Evolutionary conservation across 805 yeast species (phyloP).

Genomic region (Hemisphaericaspora nanyangensis): DNA sequence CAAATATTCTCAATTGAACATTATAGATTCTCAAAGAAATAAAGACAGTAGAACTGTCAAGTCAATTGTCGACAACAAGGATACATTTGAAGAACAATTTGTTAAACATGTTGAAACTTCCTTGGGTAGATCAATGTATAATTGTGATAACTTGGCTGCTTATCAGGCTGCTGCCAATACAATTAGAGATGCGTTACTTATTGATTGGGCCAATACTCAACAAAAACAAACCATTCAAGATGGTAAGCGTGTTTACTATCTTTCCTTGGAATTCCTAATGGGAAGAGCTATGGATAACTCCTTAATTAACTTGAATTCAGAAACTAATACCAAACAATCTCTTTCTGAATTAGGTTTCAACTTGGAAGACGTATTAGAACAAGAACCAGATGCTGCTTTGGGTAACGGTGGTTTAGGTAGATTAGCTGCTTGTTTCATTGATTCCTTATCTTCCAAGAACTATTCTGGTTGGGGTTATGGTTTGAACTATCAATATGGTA

Average conservation of each 20-base stretch:
- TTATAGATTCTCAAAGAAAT: conserved; percentile 11
- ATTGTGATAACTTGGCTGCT: conserved; percentile 89
- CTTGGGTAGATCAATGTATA: conserved; percentile 86
- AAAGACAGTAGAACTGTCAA: conserved; percentile 33
- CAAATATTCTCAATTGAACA: conserved; percentile 52
- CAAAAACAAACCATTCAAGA: conserved; percentile 81
- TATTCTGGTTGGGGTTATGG: conserved; percentile 98
- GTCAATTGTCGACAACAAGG: conserved; percentile 26
- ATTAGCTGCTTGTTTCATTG: conserved; percentile 90
- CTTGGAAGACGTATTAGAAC: conserved; percentile 76
- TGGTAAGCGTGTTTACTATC: conserved; percentile 80
- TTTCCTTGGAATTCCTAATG: conserved; percentile 87
- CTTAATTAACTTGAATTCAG: conserved; percentile 70
- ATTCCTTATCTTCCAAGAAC: conserved; percentile 79
- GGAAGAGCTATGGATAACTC: conserved; percentile 96
- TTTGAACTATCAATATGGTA: conserved; percentile 88
- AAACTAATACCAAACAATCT: conserved; percentile 47
- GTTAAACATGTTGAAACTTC: conserved; percentile 87
- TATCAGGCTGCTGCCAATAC: conserved; percentile 84
- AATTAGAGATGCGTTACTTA: conserved; percentile 71
- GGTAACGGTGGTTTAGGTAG: conserved; percentile 97
- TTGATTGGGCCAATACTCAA: conserved; percentile 92
- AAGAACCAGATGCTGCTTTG: conserved; percentile 91
- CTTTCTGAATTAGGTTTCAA: conserved; percentile 76
- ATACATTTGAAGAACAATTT: conserved; percentile 62